Evolutionary conservation across 2,329 filamentous ascomycete species (phyloP), one percentile per base, ranked within the genome.

Genomic region (Penicillium sp.): DNA sequence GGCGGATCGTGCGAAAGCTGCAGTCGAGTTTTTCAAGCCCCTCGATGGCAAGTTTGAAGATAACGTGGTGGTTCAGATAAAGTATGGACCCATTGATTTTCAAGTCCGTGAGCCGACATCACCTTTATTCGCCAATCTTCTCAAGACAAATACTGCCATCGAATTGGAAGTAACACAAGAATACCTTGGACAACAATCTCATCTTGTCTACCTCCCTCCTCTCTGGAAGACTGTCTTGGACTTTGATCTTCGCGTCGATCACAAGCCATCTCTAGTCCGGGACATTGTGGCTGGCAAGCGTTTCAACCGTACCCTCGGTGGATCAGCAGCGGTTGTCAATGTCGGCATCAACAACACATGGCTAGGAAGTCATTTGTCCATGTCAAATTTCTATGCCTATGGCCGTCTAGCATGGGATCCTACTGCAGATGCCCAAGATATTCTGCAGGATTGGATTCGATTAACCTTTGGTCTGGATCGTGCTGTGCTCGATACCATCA

Each of bases 51-150:
- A 85, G 56, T 90, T 90, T 54, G 84, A 87, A 22, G 83, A 86
- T 43, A 90, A 90, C 43, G 86, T 89, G 0, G 79, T 90, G 0
- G 78, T 90, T 2, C 87, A 90, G 67, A 85, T 90, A 71, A 90
- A 90, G 69, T 89, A 87, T 58, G 87, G 88, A 0, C 86, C 87
- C 0, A 89, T 89, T 56, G 87, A 90, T 66, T 89, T 90, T 69
- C 87, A 89, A 64, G 85, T 89, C 11, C 82, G 87, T 35, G 87
- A 89, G 68, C 84, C 87, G 1, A 72, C 80, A 1, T 88, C 83
- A 4, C 87, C 88, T 0, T 73, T 90, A 1, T 89, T 90, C 58
- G 79, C 77, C 7, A 77, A 81, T 46, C 63, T 83, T 6, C 67
- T 63, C 41, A 67, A 81, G 3, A 82, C 79, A 0, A 78, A 69